Evolutionary conservation across 805 yeast genomes (phyloP).

Genomic region (Candida endomychidarum): DNA sequence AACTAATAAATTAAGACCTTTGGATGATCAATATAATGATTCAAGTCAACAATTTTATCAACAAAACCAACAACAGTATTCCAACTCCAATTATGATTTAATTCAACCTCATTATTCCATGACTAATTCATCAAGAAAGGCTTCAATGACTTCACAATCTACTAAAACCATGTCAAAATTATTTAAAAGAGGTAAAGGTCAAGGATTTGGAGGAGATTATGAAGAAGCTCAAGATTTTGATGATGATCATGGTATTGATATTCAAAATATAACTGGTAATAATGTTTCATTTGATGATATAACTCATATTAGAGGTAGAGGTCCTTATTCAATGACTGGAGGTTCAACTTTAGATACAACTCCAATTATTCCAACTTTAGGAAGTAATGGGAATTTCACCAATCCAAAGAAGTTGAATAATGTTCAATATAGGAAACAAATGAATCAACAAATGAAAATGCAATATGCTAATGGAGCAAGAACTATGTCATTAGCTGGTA

Average conservation of each 20-base stretch:
- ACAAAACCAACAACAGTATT: slow-evolving; percentile 11
- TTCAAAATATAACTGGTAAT: slow-evolving; percentile 34
- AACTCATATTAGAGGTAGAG: slow-evolving; percentile 61
- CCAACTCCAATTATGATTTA: slow-evolving; percentile 11
- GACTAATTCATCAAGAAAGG: slow-evolving; percentile 24
- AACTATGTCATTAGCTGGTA: slow-evolving; percentile 41
- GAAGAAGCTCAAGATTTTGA: slow-evolving; percentile 29
- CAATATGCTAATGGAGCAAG: slow-evolving; percentile 48
- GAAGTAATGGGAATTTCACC: slow-evolving; percentile 29
- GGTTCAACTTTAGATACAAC: slow-evolving; percentile 51
- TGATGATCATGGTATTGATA: slow-evolving; percentile 39
- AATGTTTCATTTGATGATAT: slow-evolving; percentile 63
- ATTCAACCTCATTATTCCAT: slow-evolving; percentile 8
- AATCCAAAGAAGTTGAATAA: slow-evolving; percentile 39
- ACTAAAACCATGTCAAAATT: slow-evolving; percentile 38
- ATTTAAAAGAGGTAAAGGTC: slow-evolving; percentile 40
- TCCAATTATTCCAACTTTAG: slow-evolving; percentile 73
- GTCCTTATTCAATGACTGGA: slow-evolving; percentile 56
- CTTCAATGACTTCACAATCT: slow-evolving; percentile 40
- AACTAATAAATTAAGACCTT: slow-evolving; percentile 6
- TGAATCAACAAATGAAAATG: slow-evolving; percentile 65
- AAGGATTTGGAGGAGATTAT: slow-evolving; percentile 19
- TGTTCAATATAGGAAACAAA: slow-evolving; percentile 66
- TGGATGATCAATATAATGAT: slow-evolving; percentile 3
- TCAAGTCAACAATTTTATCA: slow-evolving; percentile 7